Evolutionary conservation across 192 early-diverging fungal species (phyloP), one percentile per base, ranked within the genome.

Genomic region (Gamsiella multidivaricata): DNA sequence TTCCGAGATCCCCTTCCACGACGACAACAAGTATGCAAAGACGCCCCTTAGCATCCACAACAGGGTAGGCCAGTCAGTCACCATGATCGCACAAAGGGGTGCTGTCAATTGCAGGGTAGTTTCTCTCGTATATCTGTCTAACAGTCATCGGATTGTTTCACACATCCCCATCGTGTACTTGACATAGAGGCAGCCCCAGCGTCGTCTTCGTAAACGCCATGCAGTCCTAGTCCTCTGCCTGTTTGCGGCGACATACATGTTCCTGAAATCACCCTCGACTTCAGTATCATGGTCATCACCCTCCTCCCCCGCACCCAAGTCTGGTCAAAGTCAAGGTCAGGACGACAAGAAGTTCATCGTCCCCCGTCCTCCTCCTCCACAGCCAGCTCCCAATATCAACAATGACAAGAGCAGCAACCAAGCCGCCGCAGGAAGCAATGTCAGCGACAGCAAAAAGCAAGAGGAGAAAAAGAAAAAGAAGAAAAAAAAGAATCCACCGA

Each of bases 11-110:
- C 72, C 72, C 9, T 51, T 67, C 29, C 58, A 76, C 29, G 72
- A 76, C 29, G 72, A 76, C 23, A 67, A 76, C 58, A 76, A 76
- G 53, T 76, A 76, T 33, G 43, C 64, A 39, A 76, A 76, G 53
- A 15, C 45, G 3, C 72, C 72, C 17, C 8, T 67, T 14, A 25
- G 55, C 8, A 25, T 50, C 42, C 54, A 69, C 10, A 54, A 28
- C 52, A 76, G 68, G 57, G 72, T 76, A 68, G 5, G 39, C 18
- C 1, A 28, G n/a, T n/a, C n/a, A n/a, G n/a, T n/a, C n/a, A n/a
- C n/a, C n/a, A n/a, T n/a, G n/a, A n/a, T n/a, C n/a, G n/a, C n/a
- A n/a, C n/a, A n/a, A n/a, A n/a, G n/a, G n/a, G n/a, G n/a, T n/a
- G n/a, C n/a, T n/a, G n/a, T n/a, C n/a, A n/a, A n/a, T n/a, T n/a